Conservation (phyloP, 164 flowering plant genomes). For the Pachysandra terminalis region DNA sequence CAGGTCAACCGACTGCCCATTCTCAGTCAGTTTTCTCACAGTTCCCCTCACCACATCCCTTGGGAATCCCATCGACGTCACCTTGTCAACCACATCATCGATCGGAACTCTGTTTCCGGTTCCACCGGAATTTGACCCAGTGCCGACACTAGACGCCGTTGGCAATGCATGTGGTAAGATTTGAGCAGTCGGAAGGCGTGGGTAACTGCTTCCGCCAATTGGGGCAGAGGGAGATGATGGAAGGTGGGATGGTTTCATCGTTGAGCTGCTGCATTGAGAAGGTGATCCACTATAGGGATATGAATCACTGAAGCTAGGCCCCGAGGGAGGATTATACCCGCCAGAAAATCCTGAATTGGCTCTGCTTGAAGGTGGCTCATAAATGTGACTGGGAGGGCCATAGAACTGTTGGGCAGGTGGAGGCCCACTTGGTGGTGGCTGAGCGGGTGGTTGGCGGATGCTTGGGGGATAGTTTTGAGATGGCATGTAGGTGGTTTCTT, state of each 20-base stretch:
- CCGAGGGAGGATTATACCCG: conserved; percentile 43
- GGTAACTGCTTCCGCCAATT: conserved; percentile 60
- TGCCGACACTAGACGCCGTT: conserved; percentile 47
- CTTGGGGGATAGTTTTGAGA: conserved; percentile 55
- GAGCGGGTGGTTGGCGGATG: conserved; percentile 46
- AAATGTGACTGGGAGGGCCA: conserved; percentile 40
- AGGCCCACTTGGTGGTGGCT: conserved; percentile 39
- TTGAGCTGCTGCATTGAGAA: conserved; percentile 43
- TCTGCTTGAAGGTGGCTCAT: conserved; percentile 58
- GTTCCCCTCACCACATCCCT: conserved; percentile 86
- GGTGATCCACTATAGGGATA: conserved; percentile 54
- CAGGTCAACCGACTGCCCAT: conserved; percentile 89
- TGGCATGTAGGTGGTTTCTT: conserved; percentile 57
- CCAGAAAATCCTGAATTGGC: conserved; percentile 52
- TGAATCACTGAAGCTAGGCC: conserved; percentile 40
- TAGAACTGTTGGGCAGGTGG: conserved; percentile 52
- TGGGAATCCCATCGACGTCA: conserved; percentile 83
- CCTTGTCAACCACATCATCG: conserved; percentile 89
- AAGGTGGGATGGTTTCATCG: conserved; percentile 44
- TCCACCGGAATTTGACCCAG: conserved; percentile 59
- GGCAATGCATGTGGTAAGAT: conserved; percentile 77
- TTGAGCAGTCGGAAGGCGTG: conserved; percentile 85
- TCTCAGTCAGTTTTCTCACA: conserved; percentile 77
- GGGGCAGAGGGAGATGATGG: conserved; percentile 37
- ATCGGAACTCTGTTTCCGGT: conserved; percentile 79